Percentiles rank a stretch among this genome's conserved stretches.
phyloP scores from a whole-genome alignment of 2,329 filamentous ascomycete species.

The Colletotrichum sp. region DNA sequence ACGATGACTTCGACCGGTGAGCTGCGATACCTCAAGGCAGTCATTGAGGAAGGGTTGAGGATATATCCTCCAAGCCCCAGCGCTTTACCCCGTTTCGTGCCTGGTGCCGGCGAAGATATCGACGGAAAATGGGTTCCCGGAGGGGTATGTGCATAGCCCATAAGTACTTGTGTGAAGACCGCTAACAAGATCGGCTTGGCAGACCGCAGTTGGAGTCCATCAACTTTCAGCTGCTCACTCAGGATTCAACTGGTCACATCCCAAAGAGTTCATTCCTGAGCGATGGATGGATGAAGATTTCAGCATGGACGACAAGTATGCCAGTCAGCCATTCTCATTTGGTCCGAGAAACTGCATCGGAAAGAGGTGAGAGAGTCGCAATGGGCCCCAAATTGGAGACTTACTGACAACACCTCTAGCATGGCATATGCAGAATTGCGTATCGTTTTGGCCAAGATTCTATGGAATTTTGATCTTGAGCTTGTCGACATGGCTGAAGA shows the following conservation, averaged over 20 bases:
- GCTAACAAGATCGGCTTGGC: not conserved
- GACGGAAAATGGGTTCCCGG: slow-evolving; percentile 33
- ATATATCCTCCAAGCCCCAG: slow-evolving; percentile 24
- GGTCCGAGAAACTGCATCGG: slow-evolving; percentile 57
- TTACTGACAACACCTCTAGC: slow-evolving; percentile 13
- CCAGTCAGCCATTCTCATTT: slow-evolving; percentile 51
- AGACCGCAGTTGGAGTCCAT: slow-evolving; percentile 10
- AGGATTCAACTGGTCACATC: slow-evolving; percentile 30
- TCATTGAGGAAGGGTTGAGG: slow-evolving; percentile 40
- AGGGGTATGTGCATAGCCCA: slow-evolving; percentile 30
- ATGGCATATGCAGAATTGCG: slow-evolving; percentile 55
- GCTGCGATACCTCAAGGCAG: slow-evolving; percentile 38
- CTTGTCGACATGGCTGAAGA: slow-evolving; percentile 33
- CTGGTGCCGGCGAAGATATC: not conserved
- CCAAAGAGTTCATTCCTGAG: slow-evolving; percentile 41
- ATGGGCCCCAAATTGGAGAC: no score
- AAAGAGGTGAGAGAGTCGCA: slow-evolving; percentile 38
- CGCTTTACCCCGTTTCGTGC: slow-evolving; percentile 4
- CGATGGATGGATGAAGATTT: slow-evolving; percentile 34
- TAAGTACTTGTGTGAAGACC: not conserved
- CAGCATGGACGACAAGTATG: slow-evolving; percentile 26
- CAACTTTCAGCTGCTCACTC: slow-evolving; percentile 7
- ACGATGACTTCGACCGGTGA: slow-evolving; percentile 33
- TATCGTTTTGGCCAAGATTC: slow-evolving; percentile 45
- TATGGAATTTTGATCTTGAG: slow-evolving; percentile 51